Evolutionary conservation across 768 basidiomycete species (phyloP).

Genomic region (Holtermanniella nyarrowii): DNA sequence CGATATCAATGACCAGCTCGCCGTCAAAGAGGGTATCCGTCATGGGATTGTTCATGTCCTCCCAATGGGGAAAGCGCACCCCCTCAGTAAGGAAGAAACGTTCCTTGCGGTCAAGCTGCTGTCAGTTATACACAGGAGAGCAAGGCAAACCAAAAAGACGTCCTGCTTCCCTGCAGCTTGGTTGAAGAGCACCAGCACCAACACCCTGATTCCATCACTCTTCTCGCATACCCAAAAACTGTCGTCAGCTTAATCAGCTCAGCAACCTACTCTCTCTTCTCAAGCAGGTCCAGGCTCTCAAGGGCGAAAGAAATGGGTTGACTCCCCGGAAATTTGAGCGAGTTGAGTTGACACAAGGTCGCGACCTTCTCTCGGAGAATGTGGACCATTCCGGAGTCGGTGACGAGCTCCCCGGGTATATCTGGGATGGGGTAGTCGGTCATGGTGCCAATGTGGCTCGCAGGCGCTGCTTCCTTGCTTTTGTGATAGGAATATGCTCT

Average conservation of each 20-base stretch:
- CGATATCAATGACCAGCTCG: conserved; percentile 83
- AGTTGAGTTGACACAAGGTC: conserved; percentile 19
- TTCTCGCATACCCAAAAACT: conserved; percentile 99
- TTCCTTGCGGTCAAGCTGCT: conserved; percentile 90
- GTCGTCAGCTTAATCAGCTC: neutral
- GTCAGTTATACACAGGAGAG: neutral
- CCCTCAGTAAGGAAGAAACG: conserved; percentile 63
- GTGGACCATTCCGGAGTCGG: conserved; percentile 16
- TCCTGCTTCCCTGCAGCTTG: conserved; percentile 45
- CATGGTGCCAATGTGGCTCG: too few species aligned
- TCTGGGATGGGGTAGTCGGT: conserved; percentile 26
- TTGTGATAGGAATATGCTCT: too few species aligned
- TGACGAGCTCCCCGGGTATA: conserved; percentile 25
- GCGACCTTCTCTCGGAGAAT: conserved; percentile 20
- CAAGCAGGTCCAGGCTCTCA: conserved; percentile 62
- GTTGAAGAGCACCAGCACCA: conserved; percentile 66
- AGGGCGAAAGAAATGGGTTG: conserved; percentile 85
- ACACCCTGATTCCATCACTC: conserved; percentile 85
- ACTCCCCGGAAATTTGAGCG: conserved; percentile 66
- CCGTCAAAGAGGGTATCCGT: conserved; percentile 80
- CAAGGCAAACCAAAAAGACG: conserved; percentile 61
- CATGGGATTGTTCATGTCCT: conserved; percentile 56
- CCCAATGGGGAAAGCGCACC: conserved; percentile 82
- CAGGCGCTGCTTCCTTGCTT: too few species aligned
- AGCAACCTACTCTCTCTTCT: conserved; percentile 62